phyloP scores from a whole-genome alignment of 2,329 filamentous ascomycete genomes.

The Colletotrichum spaethianum region DNA sequence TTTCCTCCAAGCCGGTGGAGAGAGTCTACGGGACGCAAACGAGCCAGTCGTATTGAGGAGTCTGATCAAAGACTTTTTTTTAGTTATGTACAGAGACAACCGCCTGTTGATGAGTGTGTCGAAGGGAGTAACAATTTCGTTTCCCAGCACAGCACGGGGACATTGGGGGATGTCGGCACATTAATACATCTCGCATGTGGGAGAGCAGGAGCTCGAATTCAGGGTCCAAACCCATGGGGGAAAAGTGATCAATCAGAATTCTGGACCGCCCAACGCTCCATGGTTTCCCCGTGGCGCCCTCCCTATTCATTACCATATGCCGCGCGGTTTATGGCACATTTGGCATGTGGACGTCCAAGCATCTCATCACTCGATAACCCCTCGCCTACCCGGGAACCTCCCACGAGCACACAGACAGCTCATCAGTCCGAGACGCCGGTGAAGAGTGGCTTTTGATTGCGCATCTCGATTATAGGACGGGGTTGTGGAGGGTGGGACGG shows the following conservation, averaged over 20 bases:
- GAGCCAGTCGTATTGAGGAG: constrained; percentile 22
- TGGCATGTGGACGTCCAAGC: neutral
- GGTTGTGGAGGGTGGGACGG: neutral
- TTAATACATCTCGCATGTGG: constrained; percentile 20
- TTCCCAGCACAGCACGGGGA: neutral
- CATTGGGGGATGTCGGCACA: constrained; percentile 10
- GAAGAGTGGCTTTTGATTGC: constrained; percentile 31
- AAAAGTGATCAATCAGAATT: constrained; percentile 29
- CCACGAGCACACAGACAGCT: constrained; percentile 2
- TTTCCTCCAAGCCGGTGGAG: constrained; percentile 29
- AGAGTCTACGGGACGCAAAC: neutral
- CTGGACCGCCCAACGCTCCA: constrained; percentile 4
- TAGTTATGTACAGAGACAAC: neutral
- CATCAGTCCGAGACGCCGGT: constrained; percentile 41
- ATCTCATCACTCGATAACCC: constrained; percentile 1
- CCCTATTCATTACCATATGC: constrained; percentile 1
- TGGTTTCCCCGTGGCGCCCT: constrained; percentile 4
- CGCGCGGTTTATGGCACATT: neutral
- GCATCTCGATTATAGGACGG: constrained; percentile 34
- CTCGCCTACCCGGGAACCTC: neutral
- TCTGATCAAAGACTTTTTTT: constrained; percentile 1
- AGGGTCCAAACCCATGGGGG: constrained; percentile 29
- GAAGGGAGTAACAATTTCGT: neutral
- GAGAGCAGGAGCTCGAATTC: constrained; percentile 9
- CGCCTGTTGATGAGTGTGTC: neutral